Base-by-base conservation (phyloP, 108 stramenopile species). In the Cylindrotheca fusiformis region DNA sequence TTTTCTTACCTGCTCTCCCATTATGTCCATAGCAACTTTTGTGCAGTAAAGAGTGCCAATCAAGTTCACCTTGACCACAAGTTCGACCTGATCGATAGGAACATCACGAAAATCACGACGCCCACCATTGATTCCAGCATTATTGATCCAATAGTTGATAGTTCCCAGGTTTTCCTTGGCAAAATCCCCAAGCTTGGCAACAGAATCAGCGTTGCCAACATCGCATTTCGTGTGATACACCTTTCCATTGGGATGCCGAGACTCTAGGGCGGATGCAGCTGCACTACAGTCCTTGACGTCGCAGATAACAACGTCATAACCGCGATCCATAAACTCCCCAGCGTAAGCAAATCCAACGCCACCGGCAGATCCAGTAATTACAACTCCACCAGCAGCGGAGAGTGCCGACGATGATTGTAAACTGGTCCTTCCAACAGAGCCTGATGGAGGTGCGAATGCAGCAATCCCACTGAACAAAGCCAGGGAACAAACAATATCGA, bases 341-440 rank as follows among this genome's bases (percentile, higher is more conserved):
- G 94, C 94, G 63, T 95, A 95, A 28, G 94, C 94, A 69, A 85
- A 95, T 18, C 94, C 94, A 33, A 95, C 94, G 26, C 94, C 94
- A 32, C 78, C 85, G 53, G 94, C 94, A 10, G 74, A 68, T 29
- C 94, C 76, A 25, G 91, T 93, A 67, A 93, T 81, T 52, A 93
- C 91, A 25, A 89, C 88, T 58, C 91, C 91, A 60, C 83, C 85
- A 32, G 59, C 60, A 4, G 68, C 48, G 22, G 20, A 10, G 36
- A 52, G 28, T 8, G 68, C 33, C 17, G 68, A 51, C 8, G 68
- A 60, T 1, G 57, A 5, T 27, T 32, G 51, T 18, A 57, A 53
- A 28, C 23, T 32, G 4, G 32, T 58, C 20, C 32, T 21, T 4
- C 32, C 20, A 3, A 4, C 33, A 22, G 65, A 44, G 8, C 18